Evolutionary conservation across 805 yeast species (phyloP), one percentile per base, ranked within the genome.

Genomic region (Teunomyces funiuensis): DNA sequence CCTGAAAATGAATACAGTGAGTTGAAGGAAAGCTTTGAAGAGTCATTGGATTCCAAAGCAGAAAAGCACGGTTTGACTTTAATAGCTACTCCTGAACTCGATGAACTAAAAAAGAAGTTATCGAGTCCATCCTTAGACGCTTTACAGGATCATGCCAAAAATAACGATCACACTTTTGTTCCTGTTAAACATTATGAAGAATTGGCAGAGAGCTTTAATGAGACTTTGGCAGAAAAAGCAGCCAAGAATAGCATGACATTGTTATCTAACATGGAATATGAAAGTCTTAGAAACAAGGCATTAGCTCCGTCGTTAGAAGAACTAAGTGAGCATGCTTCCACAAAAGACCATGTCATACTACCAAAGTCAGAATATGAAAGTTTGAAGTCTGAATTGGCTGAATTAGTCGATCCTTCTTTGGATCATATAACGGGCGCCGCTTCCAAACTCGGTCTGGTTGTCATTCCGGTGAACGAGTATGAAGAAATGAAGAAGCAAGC

Each of bases 161-260:
- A 17, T 9, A 9, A 25, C 5, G 26, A 33, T 20, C 36, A 30
- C 7, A 14, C 14, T 4, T 6, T 43, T 8, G 14, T 43, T 2
- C 13, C 37, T 4, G 22, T 16, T 13, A n/a, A 40, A n/a, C 37
- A 27, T 2, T 26, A 30, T 19, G 36, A 28, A 17, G 25, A 31
- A n/a, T 36, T 39, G 19, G 14, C 17, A 17, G 28, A 36, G 22
- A 28, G 49, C 60, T 2, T 57, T 55, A 6, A 41, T 36, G n/a
- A 57, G 52, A 41, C 30, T 49, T 2, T 42, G 55, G 31, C 57
- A 46, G 36, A 57, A 52, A 49, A 57, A 58, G 36, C 60, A 45
- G 26, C 52, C 57, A 8, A 50, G 52, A 55, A 57, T 57, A 2
- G 27, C 52, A 3, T 39, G 53, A 23, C 36, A 5, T 30, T 48